Evolutionary conservation across 2,329 filamentous ascomycete species (phyloP), one percentile per base, ranked within the genome.

Genomic region (Neopestalotiopsis sp.): DNA sequence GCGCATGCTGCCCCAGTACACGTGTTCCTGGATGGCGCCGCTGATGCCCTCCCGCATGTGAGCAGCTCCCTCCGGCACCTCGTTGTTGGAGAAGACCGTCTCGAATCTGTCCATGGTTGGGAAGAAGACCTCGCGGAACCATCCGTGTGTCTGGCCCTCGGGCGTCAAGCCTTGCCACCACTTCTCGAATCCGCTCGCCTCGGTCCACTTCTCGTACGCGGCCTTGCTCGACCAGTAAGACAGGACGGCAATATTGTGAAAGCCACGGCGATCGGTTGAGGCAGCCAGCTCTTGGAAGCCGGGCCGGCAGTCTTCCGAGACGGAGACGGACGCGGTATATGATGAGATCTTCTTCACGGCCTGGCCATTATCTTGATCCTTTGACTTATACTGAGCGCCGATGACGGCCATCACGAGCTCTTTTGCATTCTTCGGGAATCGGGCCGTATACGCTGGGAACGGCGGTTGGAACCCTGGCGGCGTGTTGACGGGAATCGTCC

Each of bases 1-100:
- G 14, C 82, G 77, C 82, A 84, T 83, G 71, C 81, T 83, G 2
- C 82, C 83, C 81, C 82, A 85, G 71, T 85, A 85, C 1, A 77
- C 80, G 70, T 85, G 83, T 72, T 85, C 81, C 49, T 76, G 71
- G 17, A 85, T 74, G 38, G 77, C 75, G 0, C 80, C 81, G 20
- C 78, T 80, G 4, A 82, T 74, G 2, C 70, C 69, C 5, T 79
- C 76, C 4, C 79, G 71, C 81, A 85, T 80, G 69, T 82, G 74
- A 6, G 80, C 81, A 9, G 77, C 80, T 13, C 83, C 83, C 69
- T 85, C 82, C 5, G 78, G 77, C 1, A 77, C 72, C 24, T 73
- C 70, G 30, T 76, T 74, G 67, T 78, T 78, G 3, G 81, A 82
- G 67, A 82, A 82, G 12, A 85, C 74, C 0, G 81, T 84, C 71